Base-by-base conservation (phyloP, 1,284 basidiomycete species). In the Leccinum subspadiceum region DNA sequence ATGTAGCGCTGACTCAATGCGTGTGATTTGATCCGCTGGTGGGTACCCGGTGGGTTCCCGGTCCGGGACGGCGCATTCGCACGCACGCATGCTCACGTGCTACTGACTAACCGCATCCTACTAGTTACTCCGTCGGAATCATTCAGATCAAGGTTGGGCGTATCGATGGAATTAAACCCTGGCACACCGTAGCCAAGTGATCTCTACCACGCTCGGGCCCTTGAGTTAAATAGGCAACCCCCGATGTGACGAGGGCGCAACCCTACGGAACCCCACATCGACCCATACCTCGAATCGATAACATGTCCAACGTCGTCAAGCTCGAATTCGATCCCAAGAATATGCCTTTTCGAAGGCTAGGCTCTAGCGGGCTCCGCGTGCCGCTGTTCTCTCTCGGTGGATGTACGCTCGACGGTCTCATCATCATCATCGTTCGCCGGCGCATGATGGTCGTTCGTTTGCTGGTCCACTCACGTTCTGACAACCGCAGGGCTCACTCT, bases 321-420 rank as follows among this genome's bases (percentile, higher is more conserved):
- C 51, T 57, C 20, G 67, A 76, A 53, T 87, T 79, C 65, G 78
- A 87, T 62, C 72, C 82, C 54, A 87, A 86, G 74, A 76, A 78
- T 65, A 89, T 90, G 86, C 81, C 81, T 6, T 92, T 89, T 78
- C 81, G 89, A 64, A 82, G 86, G 60, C 80, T 93, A 55, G 90
- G 90, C 13, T 76, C 83, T 41, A 85, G 84, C 61, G 90, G 91
- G 53, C 77, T 93, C 54, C 81, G 89, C 7, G 89, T 93, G 2
- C 88, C 90, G 13, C 67, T 92, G 22, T 89, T 93, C 75, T 89
- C 86, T 22, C 79, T 91, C 54, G 90, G 90, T 60, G 89, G 89
- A 75, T 93, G 90, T 90, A 65, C 68, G 48, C 48, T 49, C 8
- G 48, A 24, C 7, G 6, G 22, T 24, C 48, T 49, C 22, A 48